A percentile compares a stretch with the other conserved stretches of the same genome.
Conservation (phyloP, 305 asterid species). For the Fraxinus baroniana region DNA sequence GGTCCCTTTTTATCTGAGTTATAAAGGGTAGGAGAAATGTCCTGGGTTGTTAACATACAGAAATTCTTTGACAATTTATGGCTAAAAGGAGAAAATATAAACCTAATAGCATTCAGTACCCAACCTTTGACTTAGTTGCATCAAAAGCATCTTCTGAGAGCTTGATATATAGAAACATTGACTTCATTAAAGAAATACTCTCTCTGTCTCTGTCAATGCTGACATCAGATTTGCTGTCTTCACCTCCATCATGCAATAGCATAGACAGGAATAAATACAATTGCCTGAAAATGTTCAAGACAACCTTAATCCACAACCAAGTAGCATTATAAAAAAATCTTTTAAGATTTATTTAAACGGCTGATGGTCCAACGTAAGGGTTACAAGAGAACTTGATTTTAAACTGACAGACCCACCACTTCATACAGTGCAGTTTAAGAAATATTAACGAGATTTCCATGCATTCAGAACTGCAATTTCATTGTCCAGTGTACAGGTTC, state of each 20-base stretch:
- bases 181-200: conserved; percentile 50
- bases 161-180: conserved; percentile 68
- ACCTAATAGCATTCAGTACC: conserved; percentile 23
- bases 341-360: background rate
- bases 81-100: conserved; percentile 22
- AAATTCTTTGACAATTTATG: background rate
- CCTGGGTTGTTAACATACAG: conserved; percentile 6
- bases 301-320: background rate
- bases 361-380: background rate
- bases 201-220: conserved; percentile 66
- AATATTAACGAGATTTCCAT: conserved; percentile 11
- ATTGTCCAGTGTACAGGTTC: background rate
- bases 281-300: conserved; percentile 48
- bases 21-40: conserved; percentile 3
- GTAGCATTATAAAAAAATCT: background rate
- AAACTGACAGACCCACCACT: conserved; percentile 17
- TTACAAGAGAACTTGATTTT: conserved; percentile 7
- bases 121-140: conserved; percentile 75
- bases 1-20: background rate
- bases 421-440: background rate
- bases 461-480: conserved; percentile 13
- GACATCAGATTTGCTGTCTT: conserved; percentile 65
- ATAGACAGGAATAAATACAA: conserved; percentile 73
- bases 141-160: conserved; percentile 75
- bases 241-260: conserved; percentile 81